These are phyloP conservation scores for Poa pratensis DNA, from an alignment of 176 grass and related monocot genomes.

Conservation along the genomic window DNA sequence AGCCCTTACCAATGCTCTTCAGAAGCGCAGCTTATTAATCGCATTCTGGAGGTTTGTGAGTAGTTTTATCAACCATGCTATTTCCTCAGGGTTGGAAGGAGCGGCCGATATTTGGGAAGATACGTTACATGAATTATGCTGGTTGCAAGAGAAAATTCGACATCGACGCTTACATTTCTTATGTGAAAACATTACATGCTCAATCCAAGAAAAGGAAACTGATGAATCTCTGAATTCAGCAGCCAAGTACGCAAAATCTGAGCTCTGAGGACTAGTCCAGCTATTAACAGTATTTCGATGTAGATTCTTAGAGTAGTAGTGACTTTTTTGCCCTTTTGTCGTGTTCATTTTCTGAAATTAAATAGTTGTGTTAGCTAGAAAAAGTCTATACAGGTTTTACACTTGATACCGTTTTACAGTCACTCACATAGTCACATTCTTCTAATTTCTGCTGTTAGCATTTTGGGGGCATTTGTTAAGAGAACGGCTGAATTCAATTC, in stretches of 20 bases:
- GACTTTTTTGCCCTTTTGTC: not conserved
- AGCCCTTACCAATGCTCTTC: conserved; percentile 22
- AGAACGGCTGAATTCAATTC: not conserved
- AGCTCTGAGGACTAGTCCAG: not conserved
- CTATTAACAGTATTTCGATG: not conserved
- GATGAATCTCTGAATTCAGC: conserved; percentile 27
- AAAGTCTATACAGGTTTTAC: not conserved
- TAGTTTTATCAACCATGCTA: not conserved
- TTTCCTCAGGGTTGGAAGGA: conserved; percentile 91
- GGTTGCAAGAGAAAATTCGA: conserved; percentile 98
- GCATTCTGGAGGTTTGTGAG: conserved; percentile 11
- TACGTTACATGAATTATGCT: conserved; percentile 96
- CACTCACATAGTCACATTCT: not conserved
- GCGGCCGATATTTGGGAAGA: conserved; percentile 89
- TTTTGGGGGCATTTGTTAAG: not conserved
- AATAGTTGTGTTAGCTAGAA: not conserved
- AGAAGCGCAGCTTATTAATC: conserved; percentile 8
- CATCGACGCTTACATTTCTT: conserved; percentile 80
- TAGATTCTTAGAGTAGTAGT: not conserved
- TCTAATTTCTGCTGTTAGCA: not conserved
- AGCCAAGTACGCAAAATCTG: conserved; percentile 35
- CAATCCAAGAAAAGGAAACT: conserved; percentile 75
- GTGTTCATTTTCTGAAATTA: not conserved
- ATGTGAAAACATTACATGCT: conserved; percentile 63
- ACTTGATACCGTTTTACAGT: not conserved